These are phyloP conservation scores for Candida chauliodis DNA, from an alignment of 805 yeast genomes.

Conservation along the genomic window DNA sequence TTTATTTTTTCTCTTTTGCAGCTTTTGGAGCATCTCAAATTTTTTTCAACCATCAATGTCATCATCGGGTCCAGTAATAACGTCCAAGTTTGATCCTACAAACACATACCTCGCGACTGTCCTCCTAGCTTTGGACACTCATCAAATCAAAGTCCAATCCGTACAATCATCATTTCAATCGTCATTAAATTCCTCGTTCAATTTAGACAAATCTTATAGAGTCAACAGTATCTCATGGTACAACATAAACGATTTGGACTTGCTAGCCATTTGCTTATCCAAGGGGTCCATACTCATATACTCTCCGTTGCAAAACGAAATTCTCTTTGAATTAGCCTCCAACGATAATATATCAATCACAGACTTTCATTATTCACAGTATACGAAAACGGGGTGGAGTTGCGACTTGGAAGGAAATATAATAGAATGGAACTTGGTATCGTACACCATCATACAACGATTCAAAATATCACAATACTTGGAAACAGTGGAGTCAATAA, in stretches of 20 bases:
- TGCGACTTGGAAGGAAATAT: slow-evolving; percentile 57
- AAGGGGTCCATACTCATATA: slow-evolving; percentile 63
- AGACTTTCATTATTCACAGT: slow-evolving; percentile 44
- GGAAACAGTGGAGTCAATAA: slow-evolving; percentile 31
- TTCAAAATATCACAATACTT: slow-evolving; percentile 40
- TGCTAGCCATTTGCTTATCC: slow-evolving; percentile 54
- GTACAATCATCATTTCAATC: slow-evolving; percentile 35
- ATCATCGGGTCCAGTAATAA: slow-evolving; percentile 25
- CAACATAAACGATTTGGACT: slow-evolving; percentile 24
- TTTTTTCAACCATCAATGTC: slow-evolving; percentile 10
- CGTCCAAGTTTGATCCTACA: slow-evolving; percentile 57
- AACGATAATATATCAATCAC: slow-evolving; percentile 45
- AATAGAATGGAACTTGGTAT: slow-evolving; percentile 57
- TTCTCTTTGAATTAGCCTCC: slow-evolving; percentile 49
- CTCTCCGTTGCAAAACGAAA: slow-evolving; percentile 61
- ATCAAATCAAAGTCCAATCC: slow-evolving; percentile 63
- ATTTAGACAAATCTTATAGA: slow-evolving; percentile 49
- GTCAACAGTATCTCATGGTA: slow-evolving; percentile 57
- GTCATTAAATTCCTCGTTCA: slow-evolving; percentile 45
- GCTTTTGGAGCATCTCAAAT: slow-evolving; percentile 3
- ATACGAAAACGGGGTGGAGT: slow-evolving; percentile 50
- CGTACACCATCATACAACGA: slow-evolving; percentile 38
- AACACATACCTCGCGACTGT: slow-evolving; percentile 65
- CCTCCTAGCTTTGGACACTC: slow-evolving; percentile 65
- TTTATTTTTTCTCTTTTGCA: background rate